phyloP scores from a whole-genome alignment of 1,284 basidiomycete species.

The Coniferiporia weirii region DNA sequence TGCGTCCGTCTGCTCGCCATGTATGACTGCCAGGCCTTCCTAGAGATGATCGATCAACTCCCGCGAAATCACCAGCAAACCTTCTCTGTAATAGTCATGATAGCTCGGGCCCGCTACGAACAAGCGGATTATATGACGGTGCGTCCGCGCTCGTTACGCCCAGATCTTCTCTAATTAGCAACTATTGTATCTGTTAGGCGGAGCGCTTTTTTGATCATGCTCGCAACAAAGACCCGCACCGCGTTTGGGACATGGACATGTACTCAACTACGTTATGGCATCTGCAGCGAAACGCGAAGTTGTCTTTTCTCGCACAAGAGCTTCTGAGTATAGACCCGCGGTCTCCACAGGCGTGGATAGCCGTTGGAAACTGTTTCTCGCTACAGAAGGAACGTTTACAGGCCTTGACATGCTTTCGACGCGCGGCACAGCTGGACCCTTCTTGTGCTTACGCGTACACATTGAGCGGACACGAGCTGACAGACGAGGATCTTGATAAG shows the following conservation, averaged over 20 bases:
- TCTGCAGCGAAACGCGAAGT: slow-evolving; percentile 69
- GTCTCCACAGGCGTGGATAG: slow-evolving; percentile 90
- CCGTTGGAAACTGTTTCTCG: slow-evolving; percentile 90
- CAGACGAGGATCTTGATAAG: slow-evolving; percentile 89
- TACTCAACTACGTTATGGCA: slow-evolving; percentile 96
- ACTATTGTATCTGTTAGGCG: slow-evolving; percentile 43
- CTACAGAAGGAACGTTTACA: slow-evolving; percentile 86
- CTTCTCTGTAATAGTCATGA: slow-evolving; percentile 73
- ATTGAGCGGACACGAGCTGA: slow-evolving; percentile 88
- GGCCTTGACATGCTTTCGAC: slow-evolving; percentile 86
- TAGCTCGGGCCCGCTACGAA: slow-evolving; percentile 85
- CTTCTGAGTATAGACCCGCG: slow-evolving; percentile 76
- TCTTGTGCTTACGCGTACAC: slow-evolving; percentile 90
- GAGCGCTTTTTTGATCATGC: slow-evolving; percentile 82
- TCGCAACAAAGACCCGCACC: slow-evolving; percentile 77
- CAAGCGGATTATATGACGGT: slow-evolving; percentile 82
- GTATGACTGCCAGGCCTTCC: slow-evolving; percentile 72
- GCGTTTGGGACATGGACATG: slow-evolving; percentile 86
- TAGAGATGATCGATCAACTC: slow-evolving; percentile 71
- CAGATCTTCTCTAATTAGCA: not conserved
- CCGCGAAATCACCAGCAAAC: slow-evolving; percentile 73
- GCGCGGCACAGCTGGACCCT: slow-evolving; percentile 81
- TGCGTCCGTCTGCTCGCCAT: slow-evolving; percentile 68
- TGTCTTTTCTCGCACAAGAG: slow-evolving; percentile 89
- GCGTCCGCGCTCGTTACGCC: slow-evolving; percentile 40